Conservation (phyloP, 2,329 filamentous ascomycete species). For the Alternaria arborescens region DNA sequence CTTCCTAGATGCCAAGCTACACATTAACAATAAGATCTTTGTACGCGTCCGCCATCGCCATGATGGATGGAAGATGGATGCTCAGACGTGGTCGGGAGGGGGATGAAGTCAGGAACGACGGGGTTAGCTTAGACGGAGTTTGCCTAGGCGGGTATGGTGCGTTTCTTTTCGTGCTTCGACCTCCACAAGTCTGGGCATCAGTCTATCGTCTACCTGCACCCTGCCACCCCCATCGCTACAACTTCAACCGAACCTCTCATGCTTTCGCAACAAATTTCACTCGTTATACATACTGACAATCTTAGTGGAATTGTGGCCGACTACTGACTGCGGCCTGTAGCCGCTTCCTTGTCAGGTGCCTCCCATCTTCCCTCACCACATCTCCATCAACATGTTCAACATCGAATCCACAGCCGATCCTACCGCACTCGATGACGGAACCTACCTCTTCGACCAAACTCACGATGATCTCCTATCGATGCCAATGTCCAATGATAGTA, state of each 20-base stretch:
- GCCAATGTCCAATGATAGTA: conserved; percentile 44
- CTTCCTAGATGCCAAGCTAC: conserved; percentile 15
- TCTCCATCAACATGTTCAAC: conserved; percentile 44
- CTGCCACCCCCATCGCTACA: conserved; percentile 38
- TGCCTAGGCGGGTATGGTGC: conserved; percentile 33
- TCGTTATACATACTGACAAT: conserved; percentile 20
- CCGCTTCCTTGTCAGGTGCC: conserved; percentile 40
- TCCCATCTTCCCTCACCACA: conserved; percentile 31
- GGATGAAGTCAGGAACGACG: conserved; percentile 21
- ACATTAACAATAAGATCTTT: conserved; percentile 6
- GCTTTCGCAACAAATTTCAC: conserved; percentile 26
- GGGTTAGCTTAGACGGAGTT: conserved; percentile 26
- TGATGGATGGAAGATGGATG: not conserved
- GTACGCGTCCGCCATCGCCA: conserved; percentile 5
- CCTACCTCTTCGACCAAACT: conserved; percentile 46
- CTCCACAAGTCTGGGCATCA: conserved; percentile 29
- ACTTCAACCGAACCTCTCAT: conserved; percentile 41
- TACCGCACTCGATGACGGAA: conserved; percentile 45
- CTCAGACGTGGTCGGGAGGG: conserved; percentile 1
- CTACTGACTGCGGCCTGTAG: conserved; percentile 27
- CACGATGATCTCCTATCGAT: conserved; percentile 45
- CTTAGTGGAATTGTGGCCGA: conserved; percentile 29
- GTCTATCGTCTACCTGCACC: conserved; percentile 32
- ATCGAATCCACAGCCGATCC: conserved; percentile 45
- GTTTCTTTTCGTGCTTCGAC: conserved; percentile 38